These are phyloP conservation scores for Themeda triandra DNA, from an alignment of 176 grass and related monocot genomes.

Conservation along the genomic window DNA sequence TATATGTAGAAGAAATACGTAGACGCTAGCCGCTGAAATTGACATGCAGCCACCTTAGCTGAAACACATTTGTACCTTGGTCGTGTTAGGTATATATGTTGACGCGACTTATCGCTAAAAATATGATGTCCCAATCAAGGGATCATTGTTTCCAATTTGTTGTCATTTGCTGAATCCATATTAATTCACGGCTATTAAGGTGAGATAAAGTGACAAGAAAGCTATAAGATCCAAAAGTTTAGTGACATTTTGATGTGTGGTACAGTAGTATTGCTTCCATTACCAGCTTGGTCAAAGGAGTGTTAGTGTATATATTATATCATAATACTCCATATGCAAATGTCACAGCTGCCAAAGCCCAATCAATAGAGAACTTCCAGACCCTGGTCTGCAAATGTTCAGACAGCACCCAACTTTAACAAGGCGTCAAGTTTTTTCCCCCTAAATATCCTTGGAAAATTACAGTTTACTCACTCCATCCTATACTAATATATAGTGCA, in stretches of 20 bases:
- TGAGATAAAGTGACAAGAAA: background rate
- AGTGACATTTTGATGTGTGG: no score
- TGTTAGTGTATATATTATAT: no score
- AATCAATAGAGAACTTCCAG: background rate
- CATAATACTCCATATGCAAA: no score
- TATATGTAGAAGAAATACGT: background rate
- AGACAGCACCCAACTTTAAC: background rate
- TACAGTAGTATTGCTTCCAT: no score
- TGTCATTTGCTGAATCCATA: background rate
- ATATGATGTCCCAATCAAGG: constrained; percentile 9
- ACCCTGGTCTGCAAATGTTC: constrained; percentile 19
- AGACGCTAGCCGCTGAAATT: background rate
- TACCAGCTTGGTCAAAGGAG: no score
- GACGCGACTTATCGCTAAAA: background rate
- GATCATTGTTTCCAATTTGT: background rate
- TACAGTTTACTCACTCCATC: no score
- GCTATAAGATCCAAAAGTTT: no score
- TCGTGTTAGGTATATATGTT: background rate
- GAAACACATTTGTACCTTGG: background rate
- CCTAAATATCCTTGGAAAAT: no score
- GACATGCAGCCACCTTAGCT: background rate
- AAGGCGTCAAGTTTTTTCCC: background rate
- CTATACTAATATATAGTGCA: no score
- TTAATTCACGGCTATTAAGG: background rate
- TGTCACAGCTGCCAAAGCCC: no score